Percentiles rank a stretch among this genome's conserved stretches.
These are phyloP conservation scores for Neurospora sp. DNA, from an alignment of 495 filamentous ascomycete species.

Conservation along the genomic window DNA sequence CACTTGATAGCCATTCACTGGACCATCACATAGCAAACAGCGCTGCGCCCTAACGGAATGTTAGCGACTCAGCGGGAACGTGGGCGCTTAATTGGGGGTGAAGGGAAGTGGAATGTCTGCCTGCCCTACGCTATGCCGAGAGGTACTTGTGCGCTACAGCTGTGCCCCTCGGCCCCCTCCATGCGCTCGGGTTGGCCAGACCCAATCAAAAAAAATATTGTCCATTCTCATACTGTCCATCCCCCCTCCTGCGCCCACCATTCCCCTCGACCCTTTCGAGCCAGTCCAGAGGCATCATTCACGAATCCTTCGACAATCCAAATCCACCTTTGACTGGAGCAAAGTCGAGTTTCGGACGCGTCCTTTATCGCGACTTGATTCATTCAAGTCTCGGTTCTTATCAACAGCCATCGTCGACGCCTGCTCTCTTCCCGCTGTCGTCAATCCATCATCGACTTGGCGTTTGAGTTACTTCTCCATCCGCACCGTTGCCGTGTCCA, in stretches of 20 bases:
- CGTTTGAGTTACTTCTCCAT: not conserved
- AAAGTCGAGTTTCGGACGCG: not conserved
- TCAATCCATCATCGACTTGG: not conserved
- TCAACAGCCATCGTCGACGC: not conserved
- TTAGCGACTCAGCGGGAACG: not conserved
- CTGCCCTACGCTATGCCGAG: not conserved
- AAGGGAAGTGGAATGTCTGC: not conserved
- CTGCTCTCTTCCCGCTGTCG: not conserved
- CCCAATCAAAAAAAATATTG: constrained; percentile 19
- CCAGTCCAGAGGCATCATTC: not conserved
- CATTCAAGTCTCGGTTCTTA: not conserved
- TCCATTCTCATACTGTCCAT: constrained; percentile 2
- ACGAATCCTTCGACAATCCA: not conserved
- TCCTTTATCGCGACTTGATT: not conserved
- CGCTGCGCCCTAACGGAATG: not conserved
- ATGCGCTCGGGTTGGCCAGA: constrained; percentile 2
- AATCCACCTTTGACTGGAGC: not conserved
- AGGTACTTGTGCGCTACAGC: not conserved
- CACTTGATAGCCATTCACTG: not conserved
- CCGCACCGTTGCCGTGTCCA: not conserved
- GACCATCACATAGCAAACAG: not conserved
- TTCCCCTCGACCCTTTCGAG: not conserved
- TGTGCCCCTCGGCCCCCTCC: constrained; percentile 7
- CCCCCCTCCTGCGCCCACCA: constrained; percentile 2
- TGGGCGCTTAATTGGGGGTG: not conserved